These are phyloP conservation scores for Sungouiozyma ichnusensis DNA, from an alignment of 805 yeast genomes.

Conservation along the genomic window DNA sequence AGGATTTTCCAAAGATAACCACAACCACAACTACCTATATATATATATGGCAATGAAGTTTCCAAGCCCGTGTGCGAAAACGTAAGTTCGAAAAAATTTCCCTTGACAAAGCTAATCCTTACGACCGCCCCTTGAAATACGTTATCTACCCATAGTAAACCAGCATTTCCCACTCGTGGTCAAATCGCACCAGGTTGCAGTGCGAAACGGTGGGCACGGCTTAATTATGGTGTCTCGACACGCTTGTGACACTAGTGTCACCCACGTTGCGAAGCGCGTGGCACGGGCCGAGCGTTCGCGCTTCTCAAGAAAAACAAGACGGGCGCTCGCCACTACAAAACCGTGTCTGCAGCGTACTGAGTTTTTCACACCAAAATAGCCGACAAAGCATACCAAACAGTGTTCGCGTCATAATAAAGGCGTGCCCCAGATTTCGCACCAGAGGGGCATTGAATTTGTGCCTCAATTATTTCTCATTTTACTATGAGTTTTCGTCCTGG, in stretches of 20 bases:
- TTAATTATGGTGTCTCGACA: slow-evolving; percentile 11
- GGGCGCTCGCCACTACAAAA: background rate
- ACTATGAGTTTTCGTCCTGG: background rate
- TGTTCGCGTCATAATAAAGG: slow-evolving; percentile 5
- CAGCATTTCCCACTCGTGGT: background rate
- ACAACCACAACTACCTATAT: background rate
- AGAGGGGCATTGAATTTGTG: slow-evolving; percentile 3
- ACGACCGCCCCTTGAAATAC: background rate
- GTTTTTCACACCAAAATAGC: slow-evolving; percentile 11
- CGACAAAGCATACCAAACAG: slow-evolving; percentile 1
- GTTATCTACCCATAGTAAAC: slow-evolving; percentile 1
- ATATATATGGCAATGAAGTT: too few relatives aligned
- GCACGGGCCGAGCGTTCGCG: background rate
- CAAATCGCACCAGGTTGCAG: background rate
- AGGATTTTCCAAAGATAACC: background rate
- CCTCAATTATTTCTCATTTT: background rate
- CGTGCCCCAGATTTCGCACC: slow-evolving; percentile 14
- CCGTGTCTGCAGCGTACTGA: slow-evolving; percentile 7
- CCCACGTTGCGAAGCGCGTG: background rate
- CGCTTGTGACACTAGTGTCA: too few relatives aligned
- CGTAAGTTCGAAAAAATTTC: too few relatives aligned
- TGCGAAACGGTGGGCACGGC: slow-evolving; percentile 14
- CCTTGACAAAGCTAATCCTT: background rate
- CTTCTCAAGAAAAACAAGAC: background rate
- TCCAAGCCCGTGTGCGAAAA: too few relatives aligned